Evolutionary conservation across 805 yeast genomes (phyloP).

Genomic region (Saturnispora dispora): DNA sequence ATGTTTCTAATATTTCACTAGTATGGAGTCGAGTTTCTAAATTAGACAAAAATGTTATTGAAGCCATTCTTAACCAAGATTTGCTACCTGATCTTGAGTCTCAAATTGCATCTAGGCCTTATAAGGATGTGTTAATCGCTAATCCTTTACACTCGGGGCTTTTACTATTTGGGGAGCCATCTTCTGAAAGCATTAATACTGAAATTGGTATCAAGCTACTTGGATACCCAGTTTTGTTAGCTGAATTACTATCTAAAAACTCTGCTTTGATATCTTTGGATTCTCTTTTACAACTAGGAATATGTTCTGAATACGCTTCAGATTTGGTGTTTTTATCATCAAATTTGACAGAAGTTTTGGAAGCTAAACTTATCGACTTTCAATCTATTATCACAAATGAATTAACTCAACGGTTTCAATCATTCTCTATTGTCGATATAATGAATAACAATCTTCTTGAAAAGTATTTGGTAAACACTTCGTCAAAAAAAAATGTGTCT

Average conservation of each 20-base stretch:
- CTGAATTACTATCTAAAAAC: neutral
- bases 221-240: constrained; percentile 7
- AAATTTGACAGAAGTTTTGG: neutral
- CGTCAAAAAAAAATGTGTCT: constrained; percentile 9
- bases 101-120: constrained; percentile 9
- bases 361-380: constrained; percentile 8
- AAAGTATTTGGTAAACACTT: neutral
- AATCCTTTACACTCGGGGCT: constrained; percentile 21
- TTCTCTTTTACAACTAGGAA: constrained; percentile 26
- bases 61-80: neutral
- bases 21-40: neutral
- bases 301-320: constrained; percentile 29
- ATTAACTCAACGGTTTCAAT: neutral
- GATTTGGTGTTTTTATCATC: constrained; percentile 9
- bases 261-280: constrained; percentile 1
- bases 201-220: neutral
- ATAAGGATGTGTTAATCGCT: constrained; percentile 13
- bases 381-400: constrained; percentile 5
- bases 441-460: neutral
- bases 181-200: neutral
- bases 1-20: neutral
- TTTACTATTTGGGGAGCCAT: constrained; percentile 10
- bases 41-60: neutral
- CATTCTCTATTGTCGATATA: neutral
- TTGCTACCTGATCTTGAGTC: constrained; percentile 1